Conservation (phyloP, 1,284 basidiomycete genomes). For the Dichomitus squalens region DNA sequence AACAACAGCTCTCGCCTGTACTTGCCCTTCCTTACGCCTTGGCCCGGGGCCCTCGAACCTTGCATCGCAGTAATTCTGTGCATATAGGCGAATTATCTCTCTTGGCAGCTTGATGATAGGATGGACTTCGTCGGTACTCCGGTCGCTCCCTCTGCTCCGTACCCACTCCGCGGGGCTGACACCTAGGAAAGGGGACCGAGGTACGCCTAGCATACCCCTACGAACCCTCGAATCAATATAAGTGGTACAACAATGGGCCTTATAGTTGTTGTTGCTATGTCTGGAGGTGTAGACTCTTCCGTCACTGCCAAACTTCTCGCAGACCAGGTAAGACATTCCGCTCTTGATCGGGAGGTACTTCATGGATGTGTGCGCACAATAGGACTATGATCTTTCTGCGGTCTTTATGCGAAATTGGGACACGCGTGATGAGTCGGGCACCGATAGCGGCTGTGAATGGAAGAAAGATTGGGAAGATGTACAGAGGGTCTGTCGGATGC, state of each 20-base stretch:
- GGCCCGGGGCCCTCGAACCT: neutral
- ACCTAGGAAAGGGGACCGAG: slow-evolving; percentile 30
- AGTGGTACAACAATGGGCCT: too few species aligned
- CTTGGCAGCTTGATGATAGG: slow-evolving; percentile 22
- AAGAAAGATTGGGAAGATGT: slow-evolving; percentile 95
- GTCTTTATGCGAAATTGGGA: slow-evolving; percentile 98
- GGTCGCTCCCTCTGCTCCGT: slow-evolving; percentile 24
- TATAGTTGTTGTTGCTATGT: slow-evolving; percentile 89
- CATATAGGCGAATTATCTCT: neutral
- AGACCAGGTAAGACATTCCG: slow-evolving; percentile 49
- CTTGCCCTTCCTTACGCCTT: neutral
- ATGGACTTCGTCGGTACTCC: slow-evolving; percentile 25
- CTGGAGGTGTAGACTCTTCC: slow-evolving; percentile 95
- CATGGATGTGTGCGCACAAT: neutral
- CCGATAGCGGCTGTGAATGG: slow-evolving; percentile 88
- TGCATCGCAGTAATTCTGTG: neutral
- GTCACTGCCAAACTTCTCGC: slow-evolving; percentile 79
- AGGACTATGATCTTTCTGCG: slow-evolving; percentile 84
- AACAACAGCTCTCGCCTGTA: too few species aligned
- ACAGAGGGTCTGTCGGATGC: slow-evolving; percentile 70
- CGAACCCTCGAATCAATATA: too few species aligned
- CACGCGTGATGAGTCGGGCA: slow-evolving; percentile 69
- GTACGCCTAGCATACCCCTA: slow-evolving; percentile 13
- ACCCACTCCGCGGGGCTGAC: slow-evolving; percentile 21
- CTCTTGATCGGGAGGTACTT: neutral